Evolutionary conservation across 192 early-diverging fungal species (phyloP), one percentile per base, ranked within the genome.

Genomic region (Coemansia nantahalensis): DNA sequence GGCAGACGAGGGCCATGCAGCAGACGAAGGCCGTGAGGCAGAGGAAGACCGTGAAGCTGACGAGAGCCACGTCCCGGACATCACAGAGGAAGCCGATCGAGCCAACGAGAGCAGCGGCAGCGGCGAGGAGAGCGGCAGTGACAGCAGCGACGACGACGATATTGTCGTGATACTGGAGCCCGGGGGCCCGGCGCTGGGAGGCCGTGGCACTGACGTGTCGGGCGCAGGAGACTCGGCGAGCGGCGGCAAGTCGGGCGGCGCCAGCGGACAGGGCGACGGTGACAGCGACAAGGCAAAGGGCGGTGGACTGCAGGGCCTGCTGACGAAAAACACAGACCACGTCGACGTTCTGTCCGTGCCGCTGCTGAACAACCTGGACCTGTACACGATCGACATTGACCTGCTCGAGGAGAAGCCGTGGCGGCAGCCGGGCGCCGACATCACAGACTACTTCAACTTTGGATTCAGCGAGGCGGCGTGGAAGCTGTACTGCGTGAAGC

Each of bases 391-490:
- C 11, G 94, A 98, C 69, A 57, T 97, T 54, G 97, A 98, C 53
- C 65, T 83, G 24, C 80, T 90, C 9, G 93, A 98, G 33, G 97
- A 99, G 48, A 99, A 99, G 59, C 92, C 94, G 39, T 99, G 97
- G 95, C 73, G 92, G 47, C 90, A 85, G 23, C 90, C 90, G 13
- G 84, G 84, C 5, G 92, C 95, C 4, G 97, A 99, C 57, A 83
- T 97, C 31, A 96, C 95, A 2, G 97, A 99, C 65, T 99, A 96
- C 75, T 99, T 99, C 77, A 99, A 99, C 79, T 99, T 92, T 79
- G 97, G 97, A 2, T 97, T 99, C 62, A 95, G 90, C 66, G 95
- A 99, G 68, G 68, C 79, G n/a, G 89, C 87, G 19, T 99, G 97
- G 97, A 83, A 89, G 57, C 79, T 86, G 9, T 99, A 98, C 70